Conservation (phyloP, 331 rosid genomes). For the Acacia pycnantha region DNA sequence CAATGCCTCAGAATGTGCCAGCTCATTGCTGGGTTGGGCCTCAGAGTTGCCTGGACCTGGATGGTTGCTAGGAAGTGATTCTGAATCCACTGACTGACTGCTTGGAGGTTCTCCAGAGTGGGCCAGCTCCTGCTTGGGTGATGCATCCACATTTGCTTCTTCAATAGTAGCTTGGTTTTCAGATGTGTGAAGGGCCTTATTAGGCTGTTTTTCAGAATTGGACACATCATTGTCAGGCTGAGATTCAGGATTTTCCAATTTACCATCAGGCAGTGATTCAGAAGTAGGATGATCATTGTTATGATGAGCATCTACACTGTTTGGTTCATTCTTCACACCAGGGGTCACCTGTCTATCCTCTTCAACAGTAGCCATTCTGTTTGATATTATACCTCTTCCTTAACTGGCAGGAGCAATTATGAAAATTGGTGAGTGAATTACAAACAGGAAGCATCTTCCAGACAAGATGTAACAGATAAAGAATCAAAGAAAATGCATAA, state of each 20-base stretch:
- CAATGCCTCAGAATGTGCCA: constrained; percentile 20
- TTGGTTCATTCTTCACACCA: constrained; percentile 35
- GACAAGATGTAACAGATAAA: neutral
- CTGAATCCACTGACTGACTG: constrained; percentile 38
- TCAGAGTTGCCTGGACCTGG: constrained; percentile 6
- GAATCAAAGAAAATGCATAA: neutral
- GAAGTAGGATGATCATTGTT: constrained; percentile 44
- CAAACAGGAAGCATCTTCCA: neutral
- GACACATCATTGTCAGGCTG: constrained; percentile 47
- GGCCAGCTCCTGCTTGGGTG: constrained; percentile 19
- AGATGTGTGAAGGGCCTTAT: constrained; percentile 32
- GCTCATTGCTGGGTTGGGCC: constrained; percentile 21
- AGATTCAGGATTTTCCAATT: constrained; percentile 19
- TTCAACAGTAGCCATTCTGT: constrained; percentile 49
- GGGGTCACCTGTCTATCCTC: constrained; percentile 42
- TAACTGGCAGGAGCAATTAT: constrained; percentile 8
- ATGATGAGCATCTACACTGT: constrained; percentile 33
- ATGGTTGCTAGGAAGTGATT: constrained; percentile 37
- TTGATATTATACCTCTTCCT: constrained; percentile 32
- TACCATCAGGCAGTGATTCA: constrained; percentile 47
- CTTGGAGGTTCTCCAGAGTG: constrained; percentile 21
- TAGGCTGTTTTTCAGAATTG: constrained; percentile 45
- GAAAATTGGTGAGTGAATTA: neutral
- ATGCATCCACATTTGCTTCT: constrained; percentile 18
- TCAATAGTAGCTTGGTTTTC: constrained; percentile 29